A percentile compares a stretch with the other conserved stretches of the same genome.
These are phyloP conservation scores for Verticillium alfalfae DNA, from an alignment of 2,329 filamentous ascomycete genomes.

Conservation along the genomic window DNA sequence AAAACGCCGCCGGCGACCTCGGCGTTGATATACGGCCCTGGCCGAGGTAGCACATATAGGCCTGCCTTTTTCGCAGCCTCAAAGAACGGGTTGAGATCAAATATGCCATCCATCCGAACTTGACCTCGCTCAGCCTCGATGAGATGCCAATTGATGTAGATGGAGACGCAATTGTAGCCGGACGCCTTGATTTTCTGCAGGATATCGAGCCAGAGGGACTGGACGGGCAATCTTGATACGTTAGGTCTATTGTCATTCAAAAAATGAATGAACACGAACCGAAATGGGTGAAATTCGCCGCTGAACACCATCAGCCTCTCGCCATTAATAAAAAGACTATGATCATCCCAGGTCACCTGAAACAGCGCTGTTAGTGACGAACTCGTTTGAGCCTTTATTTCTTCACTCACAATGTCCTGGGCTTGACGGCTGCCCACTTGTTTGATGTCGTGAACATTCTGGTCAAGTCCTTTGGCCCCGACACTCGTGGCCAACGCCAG, in stretches of 20 bases:
- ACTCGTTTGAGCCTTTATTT: not conserved
- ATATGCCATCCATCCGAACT: slow-evolving; percentile 66
- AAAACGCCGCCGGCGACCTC: slow-evolving; percentile 70
- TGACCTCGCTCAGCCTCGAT: slow-evolving; percentile 67
- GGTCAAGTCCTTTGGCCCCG: not conserved
- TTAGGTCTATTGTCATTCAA: not conserved
- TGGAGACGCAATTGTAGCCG: slow-evolving; percentile 74
- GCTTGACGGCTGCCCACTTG: not conserved
- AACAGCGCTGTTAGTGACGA: not conserved
- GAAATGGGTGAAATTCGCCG: slow-evolving; percentile 68
- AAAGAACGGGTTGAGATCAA: slow-evolving; percentile 70
- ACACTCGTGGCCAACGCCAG: slow-evolving; percentile 1
- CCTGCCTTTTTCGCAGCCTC: slow-evolving; percentile 67
- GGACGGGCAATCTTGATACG: slow-evolving; percentile 27
- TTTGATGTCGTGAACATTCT: not conserved
- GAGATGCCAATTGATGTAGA: slow-evolving; percentile 75
- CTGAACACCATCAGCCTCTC: slow-evolving; percentile 67
- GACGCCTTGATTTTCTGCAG: slow-evolving; percentile 80
- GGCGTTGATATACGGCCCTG: slow-evolving; percentile 74
- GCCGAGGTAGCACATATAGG: slow-evolving; percentile 69
- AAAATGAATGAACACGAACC: slow-evolving; percentile 8
- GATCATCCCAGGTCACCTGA: slow-evolving; percentile 64
- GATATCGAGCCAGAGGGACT: slow-evolving; percentile 57
- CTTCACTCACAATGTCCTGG: slow-evolving; percentile 18
- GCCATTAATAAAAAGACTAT: slow-evolving; percentile 65